A percentile compares a stretch with the other conserved stretches of the same genome.
These are phyloP conservation scores for Claviceps purpurea DNA, from an alignment of 2,329 filamentous ascomycete species.

Conservation along the genomic window DNA sequence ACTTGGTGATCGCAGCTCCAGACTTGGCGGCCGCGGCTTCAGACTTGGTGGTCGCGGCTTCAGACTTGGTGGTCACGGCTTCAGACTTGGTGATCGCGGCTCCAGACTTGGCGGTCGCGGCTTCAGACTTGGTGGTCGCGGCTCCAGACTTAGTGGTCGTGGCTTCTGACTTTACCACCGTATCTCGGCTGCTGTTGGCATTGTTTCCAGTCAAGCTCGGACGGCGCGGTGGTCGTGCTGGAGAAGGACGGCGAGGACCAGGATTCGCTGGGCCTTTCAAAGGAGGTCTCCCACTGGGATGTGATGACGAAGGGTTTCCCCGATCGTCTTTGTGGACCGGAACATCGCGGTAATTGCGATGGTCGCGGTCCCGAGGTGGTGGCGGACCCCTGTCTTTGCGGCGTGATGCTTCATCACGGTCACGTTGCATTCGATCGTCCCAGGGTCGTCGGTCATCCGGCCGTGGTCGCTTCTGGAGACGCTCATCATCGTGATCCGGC, in stretches of 20 bases:
- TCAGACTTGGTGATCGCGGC: too few species aligned
- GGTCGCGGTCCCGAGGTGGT: slow-evolving; percentile 2
- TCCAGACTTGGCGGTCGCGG: too few species aligned
- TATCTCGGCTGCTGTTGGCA: slow-evolving; percentile 22
- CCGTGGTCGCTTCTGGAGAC: slow-evolving; percentile 33
- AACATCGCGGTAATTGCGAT: slow-evolving; percentile 5
- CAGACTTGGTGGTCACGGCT: slow-evolving; percentile 15
- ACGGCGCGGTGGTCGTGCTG: slow-evolving; percentile 24
- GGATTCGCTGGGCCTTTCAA: slow-evolving; percentile 18
- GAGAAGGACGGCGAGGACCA: slow-evolving; percentile 17
- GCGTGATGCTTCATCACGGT: slow-evolving; percentile 20
- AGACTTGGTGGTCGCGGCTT: slow-evolving; percentile 21
- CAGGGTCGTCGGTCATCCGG: slow-evolving; percentile 21
- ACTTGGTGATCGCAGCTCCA: too few species aligned
- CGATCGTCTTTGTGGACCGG: slow-evolving; percentile 15
- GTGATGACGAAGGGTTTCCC: slow-evolving; percentile 11
- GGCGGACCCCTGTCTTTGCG: slow-evolving; percentile 14
- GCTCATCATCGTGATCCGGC: slow-evolving; percentile 30
- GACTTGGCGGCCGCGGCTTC: too few species aligned
- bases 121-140: too few species aligned
- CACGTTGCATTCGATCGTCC: slow-evolving; percentile 20
- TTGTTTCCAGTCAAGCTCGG: slow-evolving; percentile 20
- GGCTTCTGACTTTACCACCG: slow-evolving; percentile 25
- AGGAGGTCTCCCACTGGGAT: slow-evolving; percentile 24
- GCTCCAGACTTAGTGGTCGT: slow-evolving; percentile 17